A percentile compares a stretch with the other conserved stretches of the same genome.
Conservation (phyloP, 768 basidiomycete genomes). For the Tubosaeta sp. region DNA sequence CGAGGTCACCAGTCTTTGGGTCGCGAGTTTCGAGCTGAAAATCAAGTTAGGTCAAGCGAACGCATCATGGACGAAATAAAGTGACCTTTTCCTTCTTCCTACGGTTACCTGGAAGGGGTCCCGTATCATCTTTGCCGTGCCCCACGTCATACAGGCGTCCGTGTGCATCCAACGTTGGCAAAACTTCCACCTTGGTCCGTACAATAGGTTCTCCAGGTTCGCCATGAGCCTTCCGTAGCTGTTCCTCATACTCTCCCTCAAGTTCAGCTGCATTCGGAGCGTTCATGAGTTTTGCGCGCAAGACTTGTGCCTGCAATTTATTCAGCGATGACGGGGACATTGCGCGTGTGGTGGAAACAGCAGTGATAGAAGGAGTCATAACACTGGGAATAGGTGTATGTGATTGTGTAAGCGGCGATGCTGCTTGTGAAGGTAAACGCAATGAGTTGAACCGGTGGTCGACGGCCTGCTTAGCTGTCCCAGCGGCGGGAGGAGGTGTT, state of each 20-base stretch:
- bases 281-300: slow-evolving; percentile 86
- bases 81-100: slow-evolving; percentile 71
- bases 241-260: slow-evolving; percentile 82
- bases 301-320: slow-evolving; percentile 86
- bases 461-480: slow-evolving; percentile 28
- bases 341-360: slow-evolving; percentile 37
- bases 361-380: slow-evolving; percentile 63
- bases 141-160: slow-evolving; percentile 93
- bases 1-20: slow-evolving; percentile 81
- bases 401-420: slow-evolving; percentile 55
- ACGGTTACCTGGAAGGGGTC: slow-evolving; percentile 59
- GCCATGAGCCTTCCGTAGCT: slow-evolving; percentile 49
- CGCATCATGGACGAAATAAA: background rate
- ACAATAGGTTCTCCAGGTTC: slow-evolving; percentile 36
- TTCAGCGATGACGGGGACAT: slow-evolving; percentile 81
- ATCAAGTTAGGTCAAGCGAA: background rate
- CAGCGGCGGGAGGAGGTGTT: slow-evolving; percentile 48
- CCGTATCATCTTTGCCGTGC: slow-evolving; percentile 58
- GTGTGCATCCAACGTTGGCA: slow-evolving; percentile 83
- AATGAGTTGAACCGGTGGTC: slow-evolving; percentile 60
- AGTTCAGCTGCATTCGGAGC: slow-evolving; percentile 71
- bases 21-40: slow-evolving; percentile 83
- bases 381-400: slow-evolving; percentile 89
- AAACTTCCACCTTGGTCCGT: slow-evolving; percentile 67
- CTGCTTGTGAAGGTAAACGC: slow-evolving; percentile 54